Base-by-base conservation (phyloP, 75 land plant species). In the Isoetes taiwanensis region DNA sequence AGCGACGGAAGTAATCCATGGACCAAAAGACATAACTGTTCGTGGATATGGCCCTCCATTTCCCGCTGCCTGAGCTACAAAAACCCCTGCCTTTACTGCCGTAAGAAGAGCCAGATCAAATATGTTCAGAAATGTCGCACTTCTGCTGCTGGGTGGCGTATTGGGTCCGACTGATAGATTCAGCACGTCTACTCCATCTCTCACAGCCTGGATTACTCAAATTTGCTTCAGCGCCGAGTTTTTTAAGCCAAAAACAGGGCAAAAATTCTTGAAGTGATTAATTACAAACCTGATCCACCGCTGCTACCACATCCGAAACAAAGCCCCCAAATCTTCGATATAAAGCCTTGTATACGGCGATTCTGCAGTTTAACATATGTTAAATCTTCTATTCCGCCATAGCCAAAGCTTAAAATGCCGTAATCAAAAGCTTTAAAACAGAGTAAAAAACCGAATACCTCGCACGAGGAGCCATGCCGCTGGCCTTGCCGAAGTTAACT, bases 401-500 rank as follows among this genome's bases (percentile, higher is more conserved):
- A n/a, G n/a, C n/a, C n/a, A n/a, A n/a, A n/a, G n/a, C n/a, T n/a
- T n/a, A n/a, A n/a, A n/a, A n/a, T n/a, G n/a, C n/a, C n/a, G n/a
- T n/a, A n/a, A n/a, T 9, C n/a, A 21, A 48, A 9, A 48, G 52
- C 6, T 8, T 5, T 8, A 16, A 5, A 8, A 20, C 20, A 41
- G 28, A 28, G 16, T 29, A 34, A 1, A n/a, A 55, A 21, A 20
- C 14, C 66, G 62, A n/a, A 9, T 29, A 84, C 94, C 94, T 78
- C 30, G 96, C 96, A 62, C 96, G 76, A 16, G 96, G 96, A 41
- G 96, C 96, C 90, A 85, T 85, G 21, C 90, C 90, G 62, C 90
- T 85, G 37, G 90, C 90, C 58, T 65, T 79, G 0, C 96, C 96
- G 68, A 71, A 77, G 57, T 81, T 85, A 66, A 71, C 63, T 16